Conservation (phyloP, 768 basidiomycete genomes). For the Sistotremastrum niveocremeum region DNA sequence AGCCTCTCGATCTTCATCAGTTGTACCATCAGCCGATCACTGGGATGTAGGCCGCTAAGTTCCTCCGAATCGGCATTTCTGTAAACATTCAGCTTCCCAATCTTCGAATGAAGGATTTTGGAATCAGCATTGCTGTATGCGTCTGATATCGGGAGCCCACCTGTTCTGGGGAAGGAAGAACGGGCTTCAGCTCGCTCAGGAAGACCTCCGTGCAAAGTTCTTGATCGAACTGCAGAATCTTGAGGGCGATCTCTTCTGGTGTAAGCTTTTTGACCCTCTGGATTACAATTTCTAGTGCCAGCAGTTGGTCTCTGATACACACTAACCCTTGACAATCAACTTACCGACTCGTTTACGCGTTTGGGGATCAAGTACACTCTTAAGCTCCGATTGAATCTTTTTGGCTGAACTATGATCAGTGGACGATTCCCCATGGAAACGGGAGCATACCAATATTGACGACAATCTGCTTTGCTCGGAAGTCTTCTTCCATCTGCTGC, state of each 20-base stretch:
- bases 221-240: constrained; percentile 78
- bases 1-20: constrained; percentile 89
- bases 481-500: constrained; percentile 95
- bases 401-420: constrained; percentile 33
- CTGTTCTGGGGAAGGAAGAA: constrained; percentile 86
- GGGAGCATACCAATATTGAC: constrained; percentile 64
- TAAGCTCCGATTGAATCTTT: constrained; percentile 78
- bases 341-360: constrained; percentile 89
- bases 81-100: constrained; percentile 83
- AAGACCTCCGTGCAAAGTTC: constrained; percentile 81
- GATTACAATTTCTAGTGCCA: constrained; percentile 69
- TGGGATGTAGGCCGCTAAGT: constrained; percentile 77
- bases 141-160: constrained; percentile 21
- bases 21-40: constrained; percentile 94
- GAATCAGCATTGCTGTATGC: not conserved
- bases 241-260: constrained; percentile 75
- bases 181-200: constrained; percentile 74
- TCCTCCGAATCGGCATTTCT: constrained; percentile 79
- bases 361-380: constrained; percentile 81
- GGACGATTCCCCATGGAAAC: not conserved
- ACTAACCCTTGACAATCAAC: constrained; percentile 16
- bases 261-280: constrained; percentile 72
- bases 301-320: not conserved
- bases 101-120: constrained; percentile 23
- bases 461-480: constrained; percentile 91